Percentiles rank a stretch among this genome's conserved stretches.
Conservation (phyloP, 192 early-diverging fungal genomes). For the Phycomyces blakesleeanus region DNA sequence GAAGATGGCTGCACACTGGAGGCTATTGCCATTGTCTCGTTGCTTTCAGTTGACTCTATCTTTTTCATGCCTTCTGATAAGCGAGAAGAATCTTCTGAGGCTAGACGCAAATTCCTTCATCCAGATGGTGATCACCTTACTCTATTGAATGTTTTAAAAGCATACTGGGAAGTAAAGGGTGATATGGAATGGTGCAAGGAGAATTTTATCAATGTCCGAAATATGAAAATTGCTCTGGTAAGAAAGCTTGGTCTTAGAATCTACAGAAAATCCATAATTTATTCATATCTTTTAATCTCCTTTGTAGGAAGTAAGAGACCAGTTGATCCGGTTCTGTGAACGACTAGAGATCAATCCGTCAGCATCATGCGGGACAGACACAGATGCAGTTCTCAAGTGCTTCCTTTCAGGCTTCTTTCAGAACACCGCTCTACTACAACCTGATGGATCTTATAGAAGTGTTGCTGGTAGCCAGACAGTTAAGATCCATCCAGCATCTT, state of each 20-base stretch:
- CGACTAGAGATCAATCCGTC: constrained; percentile 62
- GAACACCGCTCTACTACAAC: constrained; percentile 83
- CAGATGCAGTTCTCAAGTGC: constrained; percentile 76
- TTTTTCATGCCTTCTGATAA: constrained; percentile 87
- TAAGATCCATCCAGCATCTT: constrained; percentile 84
- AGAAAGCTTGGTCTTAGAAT: not conserved
- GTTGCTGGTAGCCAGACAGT: constrained; percentile 67
- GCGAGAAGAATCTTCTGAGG: constrained; percentile 78
- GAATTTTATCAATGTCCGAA: constrained; percentile 86
- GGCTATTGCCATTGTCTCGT: constrained; percentile 82
- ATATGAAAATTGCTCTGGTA: constrained; percentile 79
- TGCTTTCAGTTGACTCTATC: constrained; percentile 89
- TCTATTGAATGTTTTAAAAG: constrained; percentile 76
- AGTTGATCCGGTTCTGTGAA: constrained; percentile 77
- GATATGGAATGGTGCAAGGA: constrained; percentile 86
- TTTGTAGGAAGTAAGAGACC: constrained; percentile 75
- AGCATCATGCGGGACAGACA: constrained; percentile 65
- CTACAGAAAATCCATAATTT: not conserved
- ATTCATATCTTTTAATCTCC: not conserved
- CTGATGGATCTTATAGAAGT: constrained; percentile 81
- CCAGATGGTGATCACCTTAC: constrained; percentile 94
- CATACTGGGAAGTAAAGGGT: constrained; percentile 73
- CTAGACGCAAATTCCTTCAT: constrained; percentile 76
- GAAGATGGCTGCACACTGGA: constrained; percentile 78
- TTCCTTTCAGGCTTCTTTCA: constrained; percentile 87